phyloP scores from a whole-genome alignment of 164 flowering plant species.

The Magnolia officinalis region DNA sequence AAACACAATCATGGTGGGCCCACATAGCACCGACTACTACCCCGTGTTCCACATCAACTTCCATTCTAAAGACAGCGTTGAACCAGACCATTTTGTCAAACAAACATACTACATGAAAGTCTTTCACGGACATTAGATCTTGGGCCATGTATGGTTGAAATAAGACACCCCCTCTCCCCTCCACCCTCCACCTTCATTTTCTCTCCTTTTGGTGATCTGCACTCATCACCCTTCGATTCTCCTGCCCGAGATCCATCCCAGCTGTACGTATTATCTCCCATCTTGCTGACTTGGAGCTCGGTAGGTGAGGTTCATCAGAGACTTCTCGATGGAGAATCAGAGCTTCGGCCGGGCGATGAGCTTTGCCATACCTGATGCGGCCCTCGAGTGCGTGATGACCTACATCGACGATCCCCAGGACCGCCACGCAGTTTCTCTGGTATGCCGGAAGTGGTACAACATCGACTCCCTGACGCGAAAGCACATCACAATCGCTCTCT shows the following conservation, averaged over 20 bases:
- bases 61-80: too few relatives aligned
- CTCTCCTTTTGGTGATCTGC: neutral
- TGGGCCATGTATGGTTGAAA: too few relatives aligned
- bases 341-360: constrained; percentile 7
- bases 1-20: too few relatives aligned
- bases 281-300: neutral
- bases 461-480: constrained; percentile 65
- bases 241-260: neutral
- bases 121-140: too few relatives aligned
- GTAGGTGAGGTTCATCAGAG: too few relatives aligned
- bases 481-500: constrained; percentile 79
- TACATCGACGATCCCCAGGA: constrained; percentile 64
- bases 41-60: too few relatives aligned
- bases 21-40: too few relatives aligned
- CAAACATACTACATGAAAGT: too few relatives aligned
- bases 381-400: constrained; percentile 53
- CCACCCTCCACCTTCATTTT: too few relatives aligned
- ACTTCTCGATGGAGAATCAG: constrained; percentile 22
- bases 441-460: constrained; percentile 69
- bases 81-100: too few relatives aligned
- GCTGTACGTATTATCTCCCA: neutral
- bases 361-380: constrained; percentile 44
- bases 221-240: neutral
- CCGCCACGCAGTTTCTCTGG: constrained; percentile 67
- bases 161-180: too few relatives aligned